phyloP scores from a whole-genome alignment of 129 eudicot genomes.

The Lactuca saligna region DNA sequence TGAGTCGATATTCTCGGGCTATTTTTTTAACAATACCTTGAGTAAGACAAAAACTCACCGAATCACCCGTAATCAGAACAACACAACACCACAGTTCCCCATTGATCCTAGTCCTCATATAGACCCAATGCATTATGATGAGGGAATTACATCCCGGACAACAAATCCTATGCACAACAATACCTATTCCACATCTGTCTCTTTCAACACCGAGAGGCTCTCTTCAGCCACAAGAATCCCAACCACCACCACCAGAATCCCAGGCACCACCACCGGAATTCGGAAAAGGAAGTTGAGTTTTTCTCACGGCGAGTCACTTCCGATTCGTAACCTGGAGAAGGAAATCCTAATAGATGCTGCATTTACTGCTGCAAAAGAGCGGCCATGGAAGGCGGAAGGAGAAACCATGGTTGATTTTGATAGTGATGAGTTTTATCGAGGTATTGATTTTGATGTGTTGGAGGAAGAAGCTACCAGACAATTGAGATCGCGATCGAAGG shows the following conservation, averaged over 20 bases:
- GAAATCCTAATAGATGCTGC: constrained; percentile 41
- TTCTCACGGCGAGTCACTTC: constrained; percentile 41
- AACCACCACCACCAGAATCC: too few species aligned
- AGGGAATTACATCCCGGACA: too few species aligned
- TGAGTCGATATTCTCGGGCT: too few species aligned
- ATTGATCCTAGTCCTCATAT: constrained; percentile 34
- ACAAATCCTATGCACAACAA: not conserved
- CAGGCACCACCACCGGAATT: too few species aligned
- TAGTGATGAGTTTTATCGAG: constrained; percentile 61
- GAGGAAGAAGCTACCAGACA: constrained; percentile 77
- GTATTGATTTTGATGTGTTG: constrained; percentile 85
- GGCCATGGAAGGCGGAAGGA: constrained; percentile 28
- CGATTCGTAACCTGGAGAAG: constrained; percentile 57
- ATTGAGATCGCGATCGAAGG: constrained; percentile 41
- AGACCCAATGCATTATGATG: too few species aligned
- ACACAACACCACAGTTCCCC: constrained; percentile 8
- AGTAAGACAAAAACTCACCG: constrained; percentile 39
- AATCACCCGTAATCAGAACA: constrained; percentile 53
- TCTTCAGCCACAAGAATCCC: too few species aligned
- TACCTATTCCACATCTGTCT: too few species aligned
- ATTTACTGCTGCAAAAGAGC: constrained; percentile 18
- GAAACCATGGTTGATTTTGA: constrained; percentile 31
- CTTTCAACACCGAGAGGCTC: too few species aligned
- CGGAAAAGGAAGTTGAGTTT: constrained; percentile 3
- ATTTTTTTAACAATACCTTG: not conserved